Percentiles rank a stretch among this genome's conserved stretches.
These are phyloP conservation scores for Claviceps maximensis DNA, from an alignment of 2,329 filamentous ascomycete genomes.

Conservation along the genomic window DNA sequence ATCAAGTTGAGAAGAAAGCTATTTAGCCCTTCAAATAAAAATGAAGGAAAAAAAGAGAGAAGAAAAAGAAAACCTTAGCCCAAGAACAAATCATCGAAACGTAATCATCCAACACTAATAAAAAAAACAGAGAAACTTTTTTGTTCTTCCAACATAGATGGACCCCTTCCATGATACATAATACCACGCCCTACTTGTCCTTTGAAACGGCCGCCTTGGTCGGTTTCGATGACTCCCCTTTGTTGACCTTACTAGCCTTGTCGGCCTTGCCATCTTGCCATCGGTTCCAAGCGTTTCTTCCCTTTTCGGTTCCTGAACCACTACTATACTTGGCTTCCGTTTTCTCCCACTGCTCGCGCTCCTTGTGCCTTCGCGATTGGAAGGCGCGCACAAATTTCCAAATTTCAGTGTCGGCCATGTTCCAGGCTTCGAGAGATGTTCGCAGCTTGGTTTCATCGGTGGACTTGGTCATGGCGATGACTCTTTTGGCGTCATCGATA, in stretches of 20 bases:
- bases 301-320: constrained; percentile 41
- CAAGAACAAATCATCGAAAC: background rate
- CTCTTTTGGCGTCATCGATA: constrained; percentile 32
- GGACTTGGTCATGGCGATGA: constrained; percentile 34
- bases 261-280: constrained; percentile 20
- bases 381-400: constrained; percentile 65
- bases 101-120: background rate
- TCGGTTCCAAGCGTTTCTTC: constrained; percentile 22
- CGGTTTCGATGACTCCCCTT: background rate
- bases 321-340: constrained; percentile 53
- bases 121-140: background rate
- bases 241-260: background rate
- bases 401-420: constrained; percentile 60
- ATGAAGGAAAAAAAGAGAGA: background rate
- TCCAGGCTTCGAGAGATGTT: constrained; percentile 50
- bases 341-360: constrained; percentile 56
- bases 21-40: too few relatives aligned
- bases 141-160: background rate
- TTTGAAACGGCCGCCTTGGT: background rate
- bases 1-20: too few relatives aligned
- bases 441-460: constrained; percentile 33
- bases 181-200: background rate
- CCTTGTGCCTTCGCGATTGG: constrained; percentile 46
- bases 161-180: background rate
- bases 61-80: background rate